Evolutionary conservation across 2,329 filamentous ascomycete genomes (phyloP).

Genomic region (Arthrocladium fulminans): DNA sequence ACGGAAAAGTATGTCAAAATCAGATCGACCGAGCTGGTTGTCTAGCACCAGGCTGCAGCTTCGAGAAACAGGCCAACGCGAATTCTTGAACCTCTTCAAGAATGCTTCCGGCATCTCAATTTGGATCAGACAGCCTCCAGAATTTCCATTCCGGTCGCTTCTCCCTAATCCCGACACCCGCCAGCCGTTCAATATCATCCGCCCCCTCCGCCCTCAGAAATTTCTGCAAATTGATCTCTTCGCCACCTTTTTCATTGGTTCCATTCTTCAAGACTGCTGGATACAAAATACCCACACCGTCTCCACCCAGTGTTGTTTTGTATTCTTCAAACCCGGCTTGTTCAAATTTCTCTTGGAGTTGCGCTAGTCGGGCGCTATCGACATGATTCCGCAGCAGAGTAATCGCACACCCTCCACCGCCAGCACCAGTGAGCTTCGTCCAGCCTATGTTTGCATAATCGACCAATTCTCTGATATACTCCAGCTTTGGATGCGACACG

Average conservation of each 20-base stretch:
- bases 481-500: constrained; percentile 87
- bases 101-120: background rate
- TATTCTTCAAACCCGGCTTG: constrained; percentile 74
- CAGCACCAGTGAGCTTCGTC: constrained; percentile 95
- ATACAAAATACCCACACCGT: constrained; percentile 89
- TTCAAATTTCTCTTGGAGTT: constrained; percentile 57
- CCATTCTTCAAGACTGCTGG: constrained; percentile 84
- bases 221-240: constrained; percentile 86
- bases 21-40: background rate
- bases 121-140: constrained; percentile 42
- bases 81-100: too few relatives aligned
- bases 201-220: constrained; percentile 77
- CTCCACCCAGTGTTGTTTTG: constrained; percentile 80
- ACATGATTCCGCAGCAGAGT: constrained; percentile 68
- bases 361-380: constrained; percentile 46
- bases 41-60: background rate
- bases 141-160: constrained; percentile 79
- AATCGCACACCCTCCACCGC: constrained; percentile 91
- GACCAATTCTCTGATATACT: constrained; percentile 82
- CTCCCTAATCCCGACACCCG: constrained; percentile 65
- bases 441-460: constrained; percentile 85
- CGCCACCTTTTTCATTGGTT: constrained; percentile 69
- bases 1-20: background rate
- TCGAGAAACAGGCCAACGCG: too few relatives aligned
- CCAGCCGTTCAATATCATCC: constrained; percentile 76